Evolutionary conservation across 441 rosid species (phyloP).

Genomic region (Dalechampia spathulata): DNA sequence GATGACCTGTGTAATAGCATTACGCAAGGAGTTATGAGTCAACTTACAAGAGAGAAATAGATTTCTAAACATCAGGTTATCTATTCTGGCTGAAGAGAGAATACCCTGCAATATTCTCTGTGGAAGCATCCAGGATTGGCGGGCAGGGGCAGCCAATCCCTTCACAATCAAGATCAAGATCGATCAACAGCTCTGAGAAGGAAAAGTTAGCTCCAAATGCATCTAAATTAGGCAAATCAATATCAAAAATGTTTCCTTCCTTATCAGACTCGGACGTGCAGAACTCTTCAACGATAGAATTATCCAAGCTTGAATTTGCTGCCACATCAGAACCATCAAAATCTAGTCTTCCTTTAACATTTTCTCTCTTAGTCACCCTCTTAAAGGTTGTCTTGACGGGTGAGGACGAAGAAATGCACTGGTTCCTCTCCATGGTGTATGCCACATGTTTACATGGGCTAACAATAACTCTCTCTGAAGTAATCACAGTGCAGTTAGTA

Average conservation of each 20-base stretch:
- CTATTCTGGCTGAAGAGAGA: slow-evolving; percentile 4
- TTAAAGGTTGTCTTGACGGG: slow-evolving; percentile 39
- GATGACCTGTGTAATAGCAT: slow-evolving; percentile 34
- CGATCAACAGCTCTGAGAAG: slow-evolving; percentile 62
- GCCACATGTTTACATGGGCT: slow-evolving; percentile 66
- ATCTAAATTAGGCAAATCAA: slow-evolving; percentile 63
- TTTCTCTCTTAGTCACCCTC: slow-evolving; percentile 44
- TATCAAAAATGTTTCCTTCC: slow-evolving; percentile 48
- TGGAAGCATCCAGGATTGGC: slow-evolving; percentile 25
- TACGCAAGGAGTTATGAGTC: not conserved
- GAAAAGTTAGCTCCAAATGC: slow-evolving; percentile 56
- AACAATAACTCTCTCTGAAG: slow-evolving; percentile 54
- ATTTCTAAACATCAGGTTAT: not conserved
- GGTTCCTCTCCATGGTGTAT: slow-evolving; percentile 59
- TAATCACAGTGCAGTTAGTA: slow-evolving; percentile 57
- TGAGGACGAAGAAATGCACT: slow-evolving; percentile 47
- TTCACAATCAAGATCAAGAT: slow-evolving; percentile 55
- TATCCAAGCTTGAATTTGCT: slow-evolving; percentile 20
- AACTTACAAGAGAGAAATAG: not conserved
- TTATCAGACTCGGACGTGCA: slow-evolving; percentile 56
- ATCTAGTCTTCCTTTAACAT: slow-evolving; percentile 63
- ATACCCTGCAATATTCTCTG: slow-evolving; percentile 51
- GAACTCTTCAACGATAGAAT: slow-evolving; percentile 22
- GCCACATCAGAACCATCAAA: slow-evolving; percentile 49
- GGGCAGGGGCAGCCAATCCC: slow-evolving; percentile 30